Conservation (phyloP, 2,329 filamentous ascomycete genomes). For the Setomelanomma holmii region DNA sequence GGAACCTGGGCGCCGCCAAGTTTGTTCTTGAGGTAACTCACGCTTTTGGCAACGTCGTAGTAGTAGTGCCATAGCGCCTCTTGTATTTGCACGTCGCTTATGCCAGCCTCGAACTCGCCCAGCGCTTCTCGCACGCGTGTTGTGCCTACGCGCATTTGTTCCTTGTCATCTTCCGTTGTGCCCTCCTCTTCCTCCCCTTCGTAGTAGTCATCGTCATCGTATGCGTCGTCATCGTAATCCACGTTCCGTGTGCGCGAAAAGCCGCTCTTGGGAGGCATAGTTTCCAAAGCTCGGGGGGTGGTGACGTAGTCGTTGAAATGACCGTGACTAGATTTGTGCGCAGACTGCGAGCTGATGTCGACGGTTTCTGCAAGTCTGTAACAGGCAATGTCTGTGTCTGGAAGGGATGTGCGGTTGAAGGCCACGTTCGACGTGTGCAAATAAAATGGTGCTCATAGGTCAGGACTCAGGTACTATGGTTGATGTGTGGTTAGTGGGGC, state of each 20-base stretch:
- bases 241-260: conserved; percentile 56
- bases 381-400: no score
- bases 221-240: conserved; percentile 58
- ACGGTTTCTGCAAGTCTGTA: no score
- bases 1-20: conserved; percentile 22
- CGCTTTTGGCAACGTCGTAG: conserved; percentile 87
- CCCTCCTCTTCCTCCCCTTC: conserved; percentile 27
- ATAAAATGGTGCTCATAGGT: no score
- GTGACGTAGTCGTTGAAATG: neutral
- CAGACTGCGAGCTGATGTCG: no score
- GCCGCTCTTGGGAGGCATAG: conserved; percentile 46
- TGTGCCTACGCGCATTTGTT: conserved; percentile 70
- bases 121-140: conserved; percentile 70
- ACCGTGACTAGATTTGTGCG: no score
- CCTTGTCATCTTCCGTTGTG: conserved; percentile 44
- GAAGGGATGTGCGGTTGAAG: no score
- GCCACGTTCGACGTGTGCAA: no score
- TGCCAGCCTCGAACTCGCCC: conserved; percentile 64
- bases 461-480: neutral
- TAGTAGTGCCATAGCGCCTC: conserved; percentile 96
- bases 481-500: neutral
- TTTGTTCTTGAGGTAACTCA: conserved; percentile 77
- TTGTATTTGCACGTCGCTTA: conserved; percentile 77
- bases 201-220: conserved; percentile 59
- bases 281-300: neutral